These are phyloP conservation scores for Ambrosiella beaveri DNA, from an alignment of 2,329 filamentous ascomycete species.

Conservation along the genomic window DNA sequence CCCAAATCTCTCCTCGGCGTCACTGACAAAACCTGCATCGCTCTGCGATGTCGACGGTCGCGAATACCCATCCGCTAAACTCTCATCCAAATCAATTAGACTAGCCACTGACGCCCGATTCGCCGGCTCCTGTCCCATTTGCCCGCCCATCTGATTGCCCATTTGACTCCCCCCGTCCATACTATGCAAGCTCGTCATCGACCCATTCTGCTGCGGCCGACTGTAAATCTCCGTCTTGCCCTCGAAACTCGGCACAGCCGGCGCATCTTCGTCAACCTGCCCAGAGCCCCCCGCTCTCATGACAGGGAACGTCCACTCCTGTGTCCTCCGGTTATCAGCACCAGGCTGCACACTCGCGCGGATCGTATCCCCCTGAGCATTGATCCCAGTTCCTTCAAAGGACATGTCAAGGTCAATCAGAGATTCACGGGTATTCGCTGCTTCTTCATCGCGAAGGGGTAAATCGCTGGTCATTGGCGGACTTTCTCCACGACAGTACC, in stretches of 20 bases:
- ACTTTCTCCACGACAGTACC: constrained; percentile 22
- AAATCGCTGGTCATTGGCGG: constrained; percentile 23
- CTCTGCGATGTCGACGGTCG: constrained; percentile 13
- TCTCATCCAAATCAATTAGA: constrained; percentile 22
- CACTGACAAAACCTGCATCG: constrained; percentile 14
- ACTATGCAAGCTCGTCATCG: not conserved
- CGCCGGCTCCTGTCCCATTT: constrained; percentile 10
- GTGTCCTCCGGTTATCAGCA: constrained; percentile 20
- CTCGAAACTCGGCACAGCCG: not conserved
- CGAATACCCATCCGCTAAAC: constrained; percentile 11
- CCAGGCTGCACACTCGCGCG: constrained; percentile 4
- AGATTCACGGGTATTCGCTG: constrained; percentile 23
- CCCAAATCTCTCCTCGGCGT: constrained; percentile 13
- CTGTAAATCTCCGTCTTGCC: constrained; percentile 11
- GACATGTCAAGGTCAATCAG: constrained; percentile 30
- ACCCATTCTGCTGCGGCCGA: constrained; percentile 5
- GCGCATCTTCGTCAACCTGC: constrained; percentile 8
- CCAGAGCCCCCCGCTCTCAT: constrained; percentile 7
- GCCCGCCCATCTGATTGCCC: not conserved
- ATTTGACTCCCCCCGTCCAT: not conserved
- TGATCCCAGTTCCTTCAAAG: constrained; percentile 16
- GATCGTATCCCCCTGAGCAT: constrained; percentile 8
- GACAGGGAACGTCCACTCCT: constrained; percentile 33
- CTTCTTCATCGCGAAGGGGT: constrained; percentile 26
- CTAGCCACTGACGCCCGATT: constrained; percentile 22